phyloP scores from a whole-genome alignment of 2,329 filamentous ascomycete genomes.

The Westerdykella sp. region DNA sequence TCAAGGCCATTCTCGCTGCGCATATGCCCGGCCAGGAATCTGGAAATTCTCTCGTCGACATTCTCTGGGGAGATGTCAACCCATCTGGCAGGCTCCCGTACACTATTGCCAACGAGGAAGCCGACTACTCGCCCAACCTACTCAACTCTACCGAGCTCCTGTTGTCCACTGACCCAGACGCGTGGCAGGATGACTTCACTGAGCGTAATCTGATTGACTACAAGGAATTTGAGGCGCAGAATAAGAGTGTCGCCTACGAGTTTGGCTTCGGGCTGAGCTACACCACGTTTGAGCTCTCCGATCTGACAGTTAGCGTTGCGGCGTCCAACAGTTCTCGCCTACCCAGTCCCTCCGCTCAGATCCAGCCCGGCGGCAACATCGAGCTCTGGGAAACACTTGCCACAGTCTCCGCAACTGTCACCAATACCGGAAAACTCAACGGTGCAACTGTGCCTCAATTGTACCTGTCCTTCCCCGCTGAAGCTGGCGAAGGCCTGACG shows the following conservation, averaged over 20 bases:
- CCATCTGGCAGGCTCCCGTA: slow-evolving; percentile 78
- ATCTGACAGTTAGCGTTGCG: slow-evolving; percentile 11
- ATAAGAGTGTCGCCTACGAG: slow-evolving; percentile 24
- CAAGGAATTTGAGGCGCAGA: slow-evolving; percentile 43
- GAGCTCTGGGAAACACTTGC: slow-evolving; percentile 51
- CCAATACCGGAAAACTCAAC: slow-evolving; percentile 46
- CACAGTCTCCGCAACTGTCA: slow-evolving; percentile 43
- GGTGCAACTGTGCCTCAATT: slow-evolving; percentile 52
- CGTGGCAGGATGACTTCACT: slow-evolving; percentile 46
- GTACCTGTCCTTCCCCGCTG: slow-evolving; percentile 45
- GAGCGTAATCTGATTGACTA: slow-evolving; percentile 52
- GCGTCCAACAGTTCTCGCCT: slow-evolving; percentile 10
- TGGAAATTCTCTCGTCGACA: slow-evolving; percentile 37
- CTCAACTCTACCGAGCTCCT: slow-evolving; percentile 32
- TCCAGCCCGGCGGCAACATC: slow-evolving; percentile 47
- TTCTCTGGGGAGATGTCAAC: slow-evolving; percentile 69
- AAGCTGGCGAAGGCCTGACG: slow-evolving; percentile 37
- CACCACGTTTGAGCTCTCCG: slow-evolving; percentile 30
- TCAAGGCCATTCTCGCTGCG: slow-evolving; percentile 40
- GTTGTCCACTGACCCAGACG: slow-evolving; percentile 29
- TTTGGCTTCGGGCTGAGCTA: slow-evolving; percentile 38
- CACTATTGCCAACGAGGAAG: slow-evolving; percentile 66
- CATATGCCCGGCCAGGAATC: slow-evolving; percentile 40
- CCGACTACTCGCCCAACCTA: slow-evolving; percentile 54
- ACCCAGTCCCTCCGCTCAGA: slow-evolving; percentile 12